Conservation (phyloP, 108 stramenopile genomes). For the Cylindrotheca fusiformis region DNA sequence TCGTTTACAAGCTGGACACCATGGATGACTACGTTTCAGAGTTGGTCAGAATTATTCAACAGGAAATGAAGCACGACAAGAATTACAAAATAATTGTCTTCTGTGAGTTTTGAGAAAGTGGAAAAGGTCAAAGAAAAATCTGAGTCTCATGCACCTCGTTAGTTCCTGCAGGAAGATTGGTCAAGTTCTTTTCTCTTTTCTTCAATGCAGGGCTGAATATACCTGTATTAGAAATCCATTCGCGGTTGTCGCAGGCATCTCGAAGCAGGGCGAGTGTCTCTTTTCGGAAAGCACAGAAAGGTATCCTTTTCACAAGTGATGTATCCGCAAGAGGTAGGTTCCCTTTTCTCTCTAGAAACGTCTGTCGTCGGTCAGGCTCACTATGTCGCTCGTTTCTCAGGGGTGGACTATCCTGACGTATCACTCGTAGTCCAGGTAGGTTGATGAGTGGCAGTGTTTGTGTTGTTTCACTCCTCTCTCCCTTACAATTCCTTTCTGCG, state of each 20-base stretch:
- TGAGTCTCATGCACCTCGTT: too few relatives aligned
- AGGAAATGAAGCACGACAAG: slow-evolving; percentile 44
- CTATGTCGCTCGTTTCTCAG: too few relatives aligned
- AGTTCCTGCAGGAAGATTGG: slow-evolving; percentile 81
- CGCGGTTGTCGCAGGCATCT: slow-evolving; percentile 78
- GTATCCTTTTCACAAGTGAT: slow-evolving; percentile 83
- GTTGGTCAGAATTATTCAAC: slow-evolving; percentile 23
- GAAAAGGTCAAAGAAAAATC: too few relatives aligned
- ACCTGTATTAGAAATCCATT: slow-evolving; percentile 76
- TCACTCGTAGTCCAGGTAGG: slow-evolving; percentile 74
- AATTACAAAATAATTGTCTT: slow-evolving; percentile 83
- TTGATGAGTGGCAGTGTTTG: too few relatives aligned
- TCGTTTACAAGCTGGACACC: slow-evolving; percentile 38
- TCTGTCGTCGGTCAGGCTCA: too few relatives aligned
- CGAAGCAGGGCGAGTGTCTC: slow-evolving; percentile 60
- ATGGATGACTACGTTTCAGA: slow-evolving; percentile 44
- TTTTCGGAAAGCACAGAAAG: slow-evolving; percentile 48
- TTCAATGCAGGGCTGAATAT: slow-evolving; percentile 52
- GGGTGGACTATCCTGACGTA: slow-evolving; percentile 67
- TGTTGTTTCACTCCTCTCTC: too few relatives aligned
- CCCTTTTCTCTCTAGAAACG: neutral
- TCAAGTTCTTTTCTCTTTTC: slow-evolving; percentile 70
- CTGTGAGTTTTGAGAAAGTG: slow-evolving; percentile 36
- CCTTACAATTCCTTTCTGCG: too few relatives aligned
- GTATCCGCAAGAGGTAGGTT: slow-evolving; percentile 80